Conservation (phyloP, 2,329 filamentous ascomycete species). For the Rhinocladiella similis region DNA sequence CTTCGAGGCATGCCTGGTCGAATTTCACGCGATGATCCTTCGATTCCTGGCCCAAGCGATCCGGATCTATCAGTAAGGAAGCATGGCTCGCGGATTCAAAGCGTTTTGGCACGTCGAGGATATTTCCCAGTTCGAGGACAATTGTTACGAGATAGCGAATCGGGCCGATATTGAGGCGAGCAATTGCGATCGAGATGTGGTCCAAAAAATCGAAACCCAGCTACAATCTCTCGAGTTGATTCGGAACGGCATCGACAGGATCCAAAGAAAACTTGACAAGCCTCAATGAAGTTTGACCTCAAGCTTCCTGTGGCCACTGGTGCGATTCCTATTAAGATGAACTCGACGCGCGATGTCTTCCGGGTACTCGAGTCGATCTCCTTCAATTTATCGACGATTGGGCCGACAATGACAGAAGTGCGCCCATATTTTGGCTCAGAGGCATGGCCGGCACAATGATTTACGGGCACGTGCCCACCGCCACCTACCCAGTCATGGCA, state of each 20-base stretch:
- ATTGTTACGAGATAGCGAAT: conserved; percentile 8
- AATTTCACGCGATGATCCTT: conserved; percentile 21
- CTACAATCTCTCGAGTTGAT: conserved; percentile 3
- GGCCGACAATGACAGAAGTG: neutral
- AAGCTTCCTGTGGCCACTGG: conserved; percentile 18
- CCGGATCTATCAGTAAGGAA: conserved; percentile 13
- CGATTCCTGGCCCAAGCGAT: conserved; percentile 14
- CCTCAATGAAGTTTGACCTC: neutral
- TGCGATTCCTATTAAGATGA: conserved; percentile 12
- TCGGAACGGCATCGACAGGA: conserved; percentile 1
- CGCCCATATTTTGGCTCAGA: too few relatives aligned
- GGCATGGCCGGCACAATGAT: too few relatives aligned
- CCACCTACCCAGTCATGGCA: too few relatives aligned
- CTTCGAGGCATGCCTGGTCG: conserved; percentile 5
- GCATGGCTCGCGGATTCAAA: conserved; percentile 3
- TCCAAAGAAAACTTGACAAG: conserved; percentile 21
- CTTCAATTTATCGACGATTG: conserved; percentile 4
- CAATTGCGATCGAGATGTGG: conserved; percentile 14
- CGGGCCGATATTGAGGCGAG: conserved; percentile 10
- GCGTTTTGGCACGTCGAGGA: conserved; percentile 12
- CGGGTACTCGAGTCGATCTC: conserved; percentile 13
- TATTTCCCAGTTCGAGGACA: conserved; percentile 8
- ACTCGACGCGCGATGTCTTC: conserved; percentile 10
- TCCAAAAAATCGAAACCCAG: neutral
- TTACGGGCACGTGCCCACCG: too few relatives aligned